phyloP scores from a whole-genome alignment of 2,329 filamentous ascomycete genomes.

The Tolypocladium capitatum region DNA sequence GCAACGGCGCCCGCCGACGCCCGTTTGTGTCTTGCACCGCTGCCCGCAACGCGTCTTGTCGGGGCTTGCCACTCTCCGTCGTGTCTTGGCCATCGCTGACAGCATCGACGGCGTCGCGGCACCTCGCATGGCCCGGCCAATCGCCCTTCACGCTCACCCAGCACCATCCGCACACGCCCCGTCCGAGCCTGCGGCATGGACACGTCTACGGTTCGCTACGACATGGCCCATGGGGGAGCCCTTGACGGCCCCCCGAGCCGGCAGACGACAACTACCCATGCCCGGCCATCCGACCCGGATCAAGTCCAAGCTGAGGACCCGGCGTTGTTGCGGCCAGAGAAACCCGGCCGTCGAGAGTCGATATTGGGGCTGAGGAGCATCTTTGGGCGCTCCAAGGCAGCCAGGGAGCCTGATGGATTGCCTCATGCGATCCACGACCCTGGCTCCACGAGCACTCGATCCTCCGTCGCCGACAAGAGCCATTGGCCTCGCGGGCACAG shows the following conservation, averaged over 20 bases:
- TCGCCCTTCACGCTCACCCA: neutral
- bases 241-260: neutral
- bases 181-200: neutral
- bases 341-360: conserved; percentile 34
- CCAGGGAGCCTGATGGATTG: conserved; percentile 19
- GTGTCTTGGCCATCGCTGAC: neutral
- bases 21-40: no score
- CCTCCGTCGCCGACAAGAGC: conserved; percentile 32
- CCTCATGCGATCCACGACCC: conserved; percentile 16
- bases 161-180: neutral
- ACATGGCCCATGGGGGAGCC: neutral
- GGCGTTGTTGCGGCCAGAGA: conserved; percentile 13
- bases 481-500: conserved; percentile 26
- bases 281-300: neutral
- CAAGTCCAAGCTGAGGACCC: neutral
- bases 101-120: neutral
- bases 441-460: conserved; percentile 26
- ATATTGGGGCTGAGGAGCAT: conserved; percentile 37
- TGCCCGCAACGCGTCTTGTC: no score
- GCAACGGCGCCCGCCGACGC: neutral
- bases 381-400: conserved; percentile 32
- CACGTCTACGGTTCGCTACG: neutral
- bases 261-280: neutral
- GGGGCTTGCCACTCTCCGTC: neutral
- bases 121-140: neutral